Percentiles rank a stretch among this genome's conserved stretches.
Conservation (phyloP, 164 flowering plant species). For the Piper longum region DNA sequence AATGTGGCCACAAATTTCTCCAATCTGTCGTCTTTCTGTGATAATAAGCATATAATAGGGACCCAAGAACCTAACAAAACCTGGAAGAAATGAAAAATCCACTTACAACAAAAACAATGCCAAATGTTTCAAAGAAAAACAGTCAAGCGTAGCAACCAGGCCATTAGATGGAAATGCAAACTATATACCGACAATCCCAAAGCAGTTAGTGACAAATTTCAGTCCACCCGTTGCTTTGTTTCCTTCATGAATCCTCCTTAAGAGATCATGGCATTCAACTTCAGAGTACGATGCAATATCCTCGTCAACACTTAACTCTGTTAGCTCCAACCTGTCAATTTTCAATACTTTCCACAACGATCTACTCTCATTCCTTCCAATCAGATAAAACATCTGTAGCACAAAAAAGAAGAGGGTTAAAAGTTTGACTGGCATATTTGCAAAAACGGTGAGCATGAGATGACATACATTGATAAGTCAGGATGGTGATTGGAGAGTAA, state of each 20-base stretch:
- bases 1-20: conserved; percentile 75
- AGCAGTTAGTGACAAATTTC: conserved; percentile 67
- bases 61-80: conserved; percentile 85
- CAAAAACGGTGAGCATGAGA: background rate
- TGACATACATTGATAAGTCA: background rate
- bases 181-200: conserved; percentile 81
- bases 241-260: conserved; percentile 71
- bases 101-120: background rate
- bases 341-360: conserved; percentile 71
- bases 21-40: conserved; percentile 83
- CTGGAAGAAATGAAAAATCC: conserved; percentile 22
- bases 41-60: conserved; percentile 92
- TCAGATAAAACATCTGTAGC: conserved; percentile 73
- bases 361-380: conserved; percentile 71
- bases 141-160: background rate
- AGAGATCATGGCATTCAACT: conserved; percentile 52
- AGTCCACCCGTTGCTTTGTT: conserved; percentile 84
- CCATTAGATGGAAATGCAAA: background rate
- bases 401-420: background rate
- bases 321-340: conserved; percentile 68
- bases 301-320: conserved; percentile 62
- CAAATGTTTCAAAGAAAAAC: too few relatives aligned
- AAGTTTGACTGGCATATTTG: background rate
- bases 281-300: conserved; percentile 66
- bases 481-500: background rate